Conservation (phyloP, 257 asterid genomes). For the Ocimum tenuiflorum region DNA sequence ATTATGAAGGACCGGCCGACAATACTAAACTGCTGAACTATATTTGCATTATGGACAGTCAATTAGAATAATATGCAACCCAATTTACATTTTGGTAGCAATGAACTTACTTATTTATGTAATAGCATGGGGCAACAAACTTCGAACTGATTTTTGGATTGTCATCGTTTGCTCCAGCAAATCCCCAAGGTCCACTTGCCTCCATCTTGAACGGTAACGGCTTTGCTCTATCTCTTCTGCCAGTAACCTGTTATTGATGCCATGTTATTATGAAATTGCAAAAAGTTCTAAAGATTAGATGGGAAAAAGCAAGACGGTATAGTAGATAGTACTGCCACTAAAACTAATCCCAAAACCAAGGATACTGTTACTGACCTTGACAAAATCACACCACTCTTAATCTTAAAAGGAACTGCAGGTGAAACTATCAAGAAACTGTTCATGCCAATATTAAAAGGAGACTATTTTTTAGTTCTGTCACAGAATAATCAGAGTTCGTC, state of each 20-base stretch:
- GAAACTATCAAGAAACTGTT: too few relatives aligned
- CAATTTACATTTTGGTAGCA: neutral
- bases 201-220: constrained; percentile 93
- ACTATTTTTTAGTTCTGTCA: neutral
- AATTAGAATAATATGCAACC: neutral
- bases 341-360: neutral
- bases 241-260: constrained; percentile 60
- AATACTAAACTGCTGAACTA: neutral
- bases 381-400: neutral
- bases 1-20: neutral
- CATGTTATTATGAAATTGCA: neutral
- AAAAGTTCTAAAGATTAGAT: neutral
- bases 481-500: neutral
- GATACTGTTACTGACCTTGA: neutral
- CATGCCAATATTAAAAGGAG: neutral
- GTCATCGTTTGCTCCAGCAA: constrained; percentile 76
- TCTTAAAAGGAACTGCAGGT: neutral
- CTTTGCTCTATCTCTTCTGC: constrained; percentile 95
- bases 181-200: constrained; percentile 81
- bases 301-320: too few relatives aligned
- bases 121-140: constrained; percentile 91
- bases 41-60: neutral
- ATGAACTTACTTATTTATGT: constrained; percentile 67
- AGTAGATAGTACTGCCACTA: neutral
- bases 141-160: constrained; percentile 74